Percentiles rank a stretch among this genome's conserved stretches.
Conservation (phyloP, 169 alveolate genomes). For the Cryptosporidium ryanae region DNA sequence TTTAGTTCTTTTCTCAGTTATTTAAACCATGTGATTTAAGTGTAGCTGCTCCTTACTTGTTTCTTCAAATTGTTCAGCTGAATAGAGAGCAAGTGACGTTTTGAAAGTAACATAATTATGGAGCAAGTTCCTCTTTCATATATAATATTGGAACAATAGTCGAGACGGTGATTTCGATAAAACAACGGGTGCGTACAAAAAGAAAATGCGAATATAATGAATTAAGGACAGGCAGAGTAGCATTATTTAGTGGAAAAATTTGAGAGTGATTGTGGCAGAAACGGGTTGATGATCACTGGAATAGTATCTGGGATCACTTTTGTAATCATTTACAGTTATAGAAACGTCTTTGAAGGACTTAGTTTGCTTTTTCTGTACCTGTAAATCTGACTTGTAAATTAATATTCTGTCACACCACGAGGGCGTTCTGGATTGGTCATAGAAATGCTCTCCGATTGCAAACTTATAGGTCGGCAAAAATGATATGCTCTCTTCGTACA, state of each 20-base stretch:
- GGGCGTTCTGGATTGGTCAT: conserved; percentile 91
- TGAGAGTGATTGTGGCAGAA: conserved; percentile 78
- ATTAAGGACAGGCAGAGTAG: too few relatives aligned
- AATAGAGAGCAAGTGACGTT: too few relatives aligned
- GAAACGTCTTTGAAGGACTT: conserved; percentile 13
- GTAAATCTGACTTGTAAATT: neutral
- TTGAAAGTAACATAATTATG: too few relatives aligned
- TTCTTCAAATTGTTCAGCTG: too few relatives aligned
- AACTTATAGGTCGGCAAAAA: conserved; percentile 93
- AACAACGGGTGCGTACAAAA: too few relatives aligned
- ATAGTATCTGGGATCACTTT: conserved; percentile 80
- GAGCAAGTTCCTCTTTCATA: too few relatives aligned
- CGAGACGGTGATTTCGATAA: too few relatives aligned
- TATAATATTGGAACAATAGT: too few relatives aligned
- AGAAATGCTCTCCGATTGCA: conserved; percentile 84
- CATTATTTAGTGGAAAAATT: neutral
- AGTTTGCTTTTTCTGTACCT: neutral
- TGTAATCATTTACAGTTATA: conserved; percentile 70
- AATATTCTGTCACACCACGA: conserved; percentile 92
- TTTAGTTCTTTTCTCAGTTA: too few relatives aligned
- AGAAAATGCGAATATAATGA: too few relatives aligned
- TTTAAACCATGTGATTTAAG: too few relatives aligned
- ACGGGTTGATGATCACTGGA: conserved; percentile 87
- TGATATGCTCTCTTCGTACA: conserved; percentile 86
- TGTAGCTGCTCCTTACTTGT: too few relatives aligned